Evolutionary conservation across 495 filamentous ascomycete genomes (phyloP).

Genomic region (Staphylotrichum tortipilum): DNA sequence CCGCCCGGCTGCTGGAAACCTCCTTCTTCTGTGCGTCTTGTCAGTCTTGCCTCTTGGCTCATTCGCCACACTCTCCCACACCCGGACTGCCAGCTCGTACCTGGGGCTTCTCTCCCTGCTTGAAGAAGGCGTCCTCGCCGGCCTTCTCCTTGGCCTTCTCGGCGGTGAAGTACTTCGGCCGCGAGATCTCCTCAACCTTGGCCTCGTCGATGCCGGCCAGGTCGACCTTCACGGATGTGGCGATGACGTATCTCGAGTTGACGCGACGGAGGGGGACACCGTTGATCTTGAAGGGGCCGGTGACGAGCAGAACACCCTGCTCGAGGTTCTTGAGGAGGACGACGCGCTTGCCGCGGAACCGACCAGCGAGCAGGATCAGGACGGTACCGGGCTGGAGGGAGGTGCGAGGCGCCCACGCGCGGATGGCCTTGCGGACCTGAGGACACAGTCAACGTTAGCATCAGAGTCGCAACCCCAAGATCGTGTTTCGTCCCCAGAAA

Average conservation of each 20-base stretch:
- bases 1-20: slow-evolving; percentile 75
- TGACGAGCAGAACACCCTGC: slow-evolving; percentile 96
- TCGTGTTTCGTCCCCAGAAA: neutral
- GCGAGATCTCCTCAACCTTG: slow-evolving; percentile 75
- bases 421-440: slow-evolving; percentile 90
- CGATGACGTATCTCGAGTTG: slow-evolving; percentile 98
- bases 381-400: slow-evolving; percentile 87
- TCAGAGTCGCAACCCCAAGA: neutral
- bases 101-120: slow-evolving; percentile 93
- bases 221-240: slow-evolving; percentile 85
- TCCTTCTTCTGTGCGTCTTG: slow-evolving; percentile 76
- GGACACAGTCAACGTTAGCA: slow-evolving; percentile 22
- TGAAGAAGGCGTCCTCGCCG: slow-evolving; percentile 95
- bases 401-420: slow-evolving; percentile 71
- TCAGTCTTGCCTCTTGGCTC: slow-evolving; percentile 15
- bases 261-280: slow-evolving; percentile 96
- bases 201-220: slow-evolving; percentile 71
- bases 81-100: slow-evolving; percentile 45
- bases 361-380: slow-evolving; percentile 96
- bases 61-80: neutral
- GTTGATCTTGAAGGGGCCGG: slow-evolving; percentile 99
- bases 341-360: slow-evolving; percentile 99
- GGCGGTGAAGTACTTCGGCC: slow-evolving; percentile 85
- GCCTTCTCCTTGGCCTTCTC: slow-evolving; percentile 88
- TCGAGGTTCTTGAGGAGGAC: slow-evolving; percentile 93